phyloP scores from a whole-genome alignment of 2,329 filamentous ascomycete genomes.

The Claviceps digitariae region DNA sequence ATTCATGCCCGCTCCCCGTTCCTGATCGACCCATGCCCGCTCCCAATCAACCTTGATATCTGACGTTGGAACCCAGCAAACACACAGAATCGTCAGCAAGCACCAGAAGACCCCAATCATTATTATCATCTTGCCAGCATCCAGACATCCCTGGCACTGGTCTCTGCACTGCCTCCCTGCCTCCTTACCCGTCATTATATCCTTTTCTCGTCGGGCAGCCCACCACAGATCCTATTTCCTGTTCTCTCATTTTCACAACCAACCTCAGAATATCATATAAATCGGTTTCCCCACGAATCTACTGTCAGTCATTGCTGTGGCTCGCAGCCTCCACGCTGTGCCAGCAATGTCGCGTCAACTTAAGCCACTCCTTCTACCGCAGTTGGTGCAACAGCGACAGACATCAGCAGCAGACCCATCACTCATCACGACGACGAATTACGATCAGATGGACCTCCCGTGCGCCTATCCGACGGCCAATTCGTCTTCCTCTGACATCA shows the following conservation, averaged over 20 bases:
- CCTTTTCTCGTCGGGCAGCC: neutral
- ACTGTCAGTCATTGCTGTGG: neutral
- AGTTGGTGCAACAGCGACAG: slow-evolving; percentile 5
- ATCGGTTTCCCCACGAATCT: neutral
- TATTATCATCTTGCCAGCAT: neutral
- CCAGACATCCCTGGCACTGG: neutral
- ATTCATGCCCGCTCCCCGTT: neutral
- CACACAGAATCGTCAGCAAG: slow-evolving; percentile 2
- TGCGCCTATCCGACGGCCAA: slow-evolving; percentile 33
- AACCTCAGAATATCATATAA: neutral
- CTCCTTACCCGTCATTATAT: neutral
- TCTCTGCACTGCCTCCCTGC: neutral
- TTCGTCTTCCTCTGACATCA: slow-evolving; percentile 51
- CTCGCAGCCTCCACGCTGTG: slow-evolving; percentile 2
- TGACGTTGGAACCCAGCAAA: neutral
- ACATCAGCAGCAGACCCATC: slow-evolving; percentile 9
- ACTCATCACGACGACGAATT: slow-evolving; percentile 19
- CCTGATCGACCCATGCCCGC: neutral
- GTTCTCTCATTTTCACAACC: neutral
- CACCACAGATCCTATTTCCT: neutral
- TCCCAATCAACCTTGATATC: neutral
- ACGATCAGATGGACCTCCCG: slow-evolving; percentile 21
- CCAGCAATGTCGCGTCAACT: slow-evolving; percentile 5
- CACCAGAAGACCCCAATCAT: neutral
- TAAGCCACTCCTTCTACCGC: slow-evolving; percentile 6